Conservation (phyloP, 768 basidiomycete species). For the Cystofilobasidium ferigula region DNA sequence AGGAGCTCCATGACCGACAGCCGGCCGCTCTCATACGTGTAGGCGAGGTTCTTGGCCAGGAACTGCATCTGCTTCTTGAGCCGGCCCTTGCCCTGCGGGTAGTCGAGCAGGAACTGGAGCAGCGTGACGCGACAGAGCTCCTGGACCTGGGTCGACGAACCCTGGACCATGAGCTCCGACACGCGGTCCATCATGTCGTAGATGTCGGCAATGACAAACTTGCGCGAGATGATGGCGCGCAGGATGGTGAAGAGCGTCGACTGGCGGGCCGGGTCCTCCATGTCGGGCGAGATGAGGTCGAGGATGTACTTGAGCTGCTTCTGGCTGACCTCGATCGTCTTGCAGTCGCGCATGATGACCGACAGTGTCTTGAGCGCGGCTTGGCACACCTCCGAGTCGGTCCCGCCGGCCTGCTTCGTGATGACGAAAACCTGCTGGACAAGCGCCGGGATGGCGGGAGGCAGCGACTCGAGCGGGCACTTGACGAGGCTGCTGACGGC, state of each 20-base stretch:
- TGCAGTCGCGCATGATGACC: constrained; percentile 77
- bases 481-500: constrained; percentile 67
- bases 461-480: constrained; percentile 66
- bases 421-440: constrained; percentile 73
- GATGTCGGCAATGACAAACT: constrained; percentile 87
- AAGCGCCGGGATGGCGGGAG: constrained; percentile 67
- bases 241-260: constrained; percentile 75
- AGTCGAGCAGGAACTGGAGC: constrained; percentile 90
- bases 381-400: constrained; percentile 82
- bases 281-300: constrained; percentile 71
- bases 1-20: constrained; percentile 89
- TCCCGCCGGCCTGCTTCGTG: constrained; percentile 67
- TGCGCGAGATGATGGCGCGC: constrained; percentile 77
- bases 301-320: constrained; percentile 78
- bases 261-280: constrained; percentile 81
- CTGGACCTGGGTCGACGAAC: constrained; percentile 78
- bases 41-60: constrained; percentile 81
- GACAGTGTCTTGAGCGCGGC: constrained; percentile 77
- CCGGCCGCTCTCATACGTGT: constrained; percentile 78
- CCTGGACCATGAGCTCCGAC: constrained; percentile 83
- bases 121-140: constrained; percentile 79
- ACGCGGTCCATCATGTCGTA: constrained; percentile 95
- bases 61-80: constrained; percentile 79
- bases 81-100: constrained; percentile 88
- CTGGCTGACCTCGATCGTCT: constrained; percentile 69